Base-by-base conservation (phyloP, 768 basidiomycete genomes). In the Panaeolus cyanescens region DNA sequence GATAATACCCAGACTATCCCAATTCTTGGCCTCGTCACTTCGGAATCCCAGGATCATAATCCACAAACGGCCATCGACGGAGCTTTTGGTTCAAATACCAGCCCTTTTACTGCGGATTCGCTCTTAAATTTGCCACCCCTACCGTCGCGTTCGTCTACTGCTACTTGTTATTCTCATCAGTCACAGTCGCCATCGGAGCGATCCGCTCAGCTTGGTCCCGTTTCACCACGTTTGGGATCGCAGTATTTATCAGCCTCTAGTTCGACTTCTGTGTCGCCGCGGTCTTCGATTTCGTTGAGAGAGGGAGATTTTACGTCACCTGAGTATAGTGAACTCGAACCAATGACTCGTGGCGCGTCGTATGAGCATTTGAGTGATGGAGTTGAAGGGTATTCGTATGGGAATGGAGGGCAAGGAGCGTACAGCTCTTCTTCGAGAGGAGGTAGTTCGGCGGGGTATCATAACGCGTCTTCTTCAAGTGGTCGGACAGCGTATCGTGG, bases 51-150 rank as follows among this genome's bases (percentile, higher is more conserved):
- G n/a, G 45, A 50, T 50, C 45, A 50, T 13, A 8, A 28, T 13
- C 45, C 45, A 50, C 22, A 50, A 50, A 59, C 62, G 17, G 45
- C 50, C 19, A 28, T 39, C 28, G 62, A 63, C 55, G 58, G 54
- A 32, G 34, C 55, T 28, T 36, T 13, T 32, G 59, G 56, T 42
- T 59, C 58, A 36, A 56, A 45, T 33, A 34, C 42, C 37, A 61
- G 57, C 45, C 57, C 45, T 50, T 28, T 28, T 25, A 50, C 25
- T 25, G n/a, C n/a, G 30, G 22, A 25, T n/a, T 50, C 13, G 2
- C n/a, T n/a, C n/a, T 50, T 50, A 50, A 13, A 28, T 15, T 28
- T 50, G 22, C 22, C 45, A 28, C 45, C 45, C 10, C 30, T 25
- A 22, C 45, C 45, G 1, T 28, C 25, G 4, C 45, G 45, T 6